Evolutionary conservation across 176 grass and related monocot species (phyloP), one percentile per base, ranked within the genome.

Genomic region (Panicum miliaceum): DNA sequence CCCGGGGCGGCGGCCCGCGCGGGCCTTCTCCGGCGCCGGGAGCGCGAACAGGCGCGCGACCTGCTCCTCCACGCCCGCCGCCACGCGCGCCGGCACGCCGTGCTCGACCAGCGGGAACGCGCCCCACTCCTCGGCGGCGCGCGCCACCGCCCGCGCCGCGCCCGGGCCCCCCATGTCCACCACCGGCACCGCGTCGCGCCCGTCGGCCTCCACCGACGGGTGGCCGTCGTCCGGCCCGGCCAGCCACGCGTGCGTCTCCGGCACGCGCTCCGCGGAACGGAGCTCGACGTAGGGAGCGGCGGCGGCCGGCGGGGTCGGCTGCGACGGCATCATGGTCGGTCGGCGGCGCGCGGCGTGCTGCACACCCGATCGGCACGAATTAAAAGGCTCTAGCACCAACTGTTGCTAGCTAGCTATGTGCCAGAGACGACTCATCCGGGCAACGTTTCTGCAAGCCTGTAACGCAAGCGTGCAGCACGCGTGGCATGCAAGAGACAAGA

Each of bases 51-150:
- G 77, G 20, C 73, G 86, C 29, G 79, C 59, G 8, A 78, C 22
- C 88, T 90, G 80, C 56, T 37, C 81, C 71, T 84, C 80, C 1
- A 72, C 12, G 15, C 32, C 64, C 23, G 40, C 58, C 38, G 87
- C 65, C 78, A 84, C 43, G 32, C 22, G 72, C 0, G 0, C 13
- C 3, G 81, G 7, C 48, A 97, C 70, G 57, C 83, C 90, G 32
- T 94, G 92, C 3, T 87, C 89, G 0, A 73, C 76, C 51, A 92
- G 77, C 22, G 87, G 85, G 82, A 94, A 97, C n/a, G 66, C 83
- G 18, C 90, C 90, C 94, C 94, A 94, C 42, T 94, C 68, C 64
- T 92, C 79, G 7, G 87, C 90, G 18, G 91, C 94, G 20, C 53
- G 54, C 38, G n/a, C 89, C 51, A 12, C 68, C 35, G 23, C 82